A percentile compares a stretch with the other conserved stretches of the same genome.
Conservation (phyloP, 768 basidiomycete species). For the Psilocybe subaeruginosa region DNA sequence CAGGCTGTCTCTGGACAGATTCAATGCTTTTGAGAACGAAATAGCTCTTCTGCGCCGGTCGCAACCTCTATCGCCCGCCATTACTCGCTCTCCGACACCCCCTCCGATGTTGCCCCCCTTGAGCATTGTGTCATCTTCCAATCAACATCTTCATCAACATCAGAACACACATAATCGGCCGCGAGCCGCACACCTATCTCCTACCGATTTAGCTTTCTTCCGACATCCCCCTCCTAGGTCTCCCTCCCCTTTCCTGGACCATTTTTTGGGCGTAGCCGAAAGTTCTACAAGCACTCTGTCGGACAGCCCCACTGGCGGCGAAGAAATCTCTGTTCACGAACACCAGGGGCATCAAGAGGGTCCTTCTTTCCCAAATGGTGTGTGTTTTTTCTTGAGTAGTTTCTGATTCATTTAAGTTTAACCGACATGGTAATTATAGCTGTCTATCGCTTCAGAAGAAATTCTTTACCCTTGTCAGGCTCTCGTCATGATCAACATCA, state of each 20-base stretch:
- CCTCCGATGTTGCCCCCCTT: slow-evolving; percentile 41
- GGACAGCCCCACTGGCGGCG: background rate
- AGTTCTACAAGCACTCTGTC: background rate
- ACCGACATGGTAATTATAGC: background rate
- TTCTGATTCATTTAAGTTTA: background rate
- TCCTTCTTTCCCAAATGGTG: slow-evolving; percentile 4
- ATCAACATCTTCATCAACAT: background rate
- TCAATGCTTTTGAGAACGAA: slow-evolving; percentile 56
- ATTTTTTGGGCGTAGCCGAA: background rate
- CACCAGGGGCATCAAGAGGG: background rate
- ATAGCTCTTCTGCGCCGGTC: slow-evolving; percentile 42
- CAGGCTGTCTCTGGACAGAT: slow-evolving; percentile 50
- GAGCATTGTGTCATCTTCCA: slow-evolving; percentile 12
- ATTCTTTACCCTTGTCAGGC: background rate
- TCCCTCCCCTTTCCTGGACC: slow-evolving; percentile 18
- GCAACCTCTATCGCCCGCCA: slow-evolving; percentile 12
- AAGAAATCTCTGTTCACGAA: background rate
- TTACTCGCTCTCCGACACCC: slow-evolving; percentile 28
- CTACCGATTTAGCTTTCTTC: slow-evolving; percentile 19
- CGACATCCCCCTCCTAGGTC: slow-evolving; percentile 24
- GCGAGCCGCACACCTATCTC: background rate
- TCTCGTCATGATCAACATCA: background rate
- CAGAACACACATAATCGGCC: background rate
- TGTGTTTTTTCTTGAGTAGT: background rate
- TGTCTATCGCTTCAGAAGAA: background rate